These are phyloP conservation scores for Cryptosporidium felis DNA, from an alignment of 169 alveolate species.

Conservation along the genomic window DNA sequence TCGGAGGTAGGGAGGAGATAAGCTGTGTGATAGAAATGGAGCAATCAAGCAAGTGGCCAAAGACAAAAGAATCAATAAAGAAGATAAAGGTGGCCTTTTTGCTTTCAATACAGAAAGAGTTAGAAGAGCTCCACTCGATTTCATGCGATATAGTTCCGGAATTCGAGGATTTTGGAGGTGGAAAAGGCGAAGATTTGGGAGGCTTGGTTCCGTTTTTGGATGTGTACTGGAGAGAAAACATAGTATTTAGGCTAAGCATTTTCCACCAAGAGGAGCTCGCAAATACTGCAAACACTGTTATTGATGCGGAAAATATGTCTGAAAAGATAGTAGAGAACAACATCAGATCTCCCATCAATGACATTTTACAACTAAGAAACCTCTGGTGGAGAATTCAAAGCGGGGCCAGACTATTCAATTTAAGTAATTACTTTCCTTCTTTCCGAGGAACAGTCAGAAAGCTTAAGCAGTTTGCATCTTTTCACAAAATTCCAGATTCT, in stretches of 20 bases:
- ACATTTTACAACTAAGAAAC: neutral
- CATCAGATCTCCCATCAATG: neutral
- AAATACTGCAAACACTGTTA: neutral
- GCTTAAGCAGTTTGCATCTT: conserved; percentile 40
- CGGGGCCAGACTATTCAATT: conserved; percentile 1
- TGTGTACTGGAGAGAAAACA: conserved; percentile 17
- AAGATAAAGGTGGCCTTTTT: conserved; percentile 55
- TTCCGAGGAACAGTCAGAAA: conserved; percentile 33
- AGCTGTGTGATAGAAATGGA: conserved; percentile 64
- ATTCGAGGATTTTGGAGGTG: neutral
- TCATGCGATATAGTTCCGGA: conserved; percentile 43
- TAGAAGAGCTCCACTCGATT: conserved; percentile 10
- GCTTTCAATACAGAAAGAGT: conserved; percentile 29
- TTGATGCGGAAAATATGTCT: conserved; percentile 16
- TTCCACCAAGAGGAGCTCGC: conserved; percentile 32
- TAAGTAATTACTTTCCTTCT: conserved; percentile 44
- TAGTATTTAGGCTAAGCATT: conserved; percentile 35
- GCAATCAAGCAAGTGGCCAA: conserved; percentile 62
- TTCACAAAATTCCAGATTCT: conserved; percentile 11
- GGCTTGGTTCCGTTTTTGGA: conserved; percentile 55
- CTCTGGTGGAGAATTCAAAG: conserved; percentile 50
- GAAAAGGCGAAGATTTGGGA: neutral
- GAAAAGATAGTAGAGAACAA: conserved; percentile 5
- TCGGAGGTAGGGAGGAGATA: neutral
- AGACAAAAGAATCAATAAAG: conserved; percentile 30